Base-by-base conservation (phyloP, 805 yeast species). In the Saccharomyces cerevisiae region DNA sequence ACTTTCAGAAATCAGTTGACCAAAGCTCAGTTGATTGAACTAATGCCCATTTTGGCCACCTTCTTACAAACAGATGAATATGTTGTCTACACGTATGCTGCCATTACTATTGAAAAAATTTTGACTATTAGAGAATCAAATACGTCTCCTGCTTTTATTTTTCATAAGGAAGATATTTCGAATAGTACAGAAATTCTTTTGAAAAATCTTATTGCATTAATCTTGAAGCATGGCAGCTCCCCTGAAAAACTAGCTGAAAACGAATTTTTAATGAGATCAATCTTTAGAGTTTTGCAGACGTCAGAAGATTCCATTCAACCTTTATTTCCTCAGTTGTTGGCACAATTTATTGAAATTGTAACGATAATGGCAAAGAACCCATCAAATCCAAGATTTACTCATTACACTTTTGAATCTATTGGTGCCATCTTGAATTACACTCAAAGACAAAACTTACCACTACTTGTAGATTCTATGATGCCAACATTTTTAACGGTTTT, bases 241-340 rank as follows among this genome's bases (percentile, higher is more conserved):
- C 97, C 98, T 0, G 97, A 90, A 67, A 92, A 90, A 66, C 74
- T 95, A 51, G 90, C 97, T 0, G 98, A 94, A 66, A 94, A 94
- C 70, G 99, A 94, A 66, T 94, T 89, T 67, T 76, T 94, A 65
- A 88, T 94, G 84, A 89, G 85, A 66, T 83, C 95, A 58, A 76
- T 89, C 1, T 89, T 90, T 90, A 79, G 97, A 63, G 84, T 91
- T 6, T 70, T 87, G 55, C 76, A 85, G 50, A 81, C 90, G 17
- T 79, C 89, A 8, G 89, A 87, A 61, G 88, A 87, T 58, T 71
- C 82, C 0, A 65, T 88, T n/a, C 70, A 70, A 36, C 65, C 73
- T 5, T 73, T 78, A 52, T 72, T 79, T 48, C 61, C 74, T 14
- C 78, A 81, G 28, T 54, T 76, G 10, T 73, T 89, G 41, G 76